A percentile compares a stretch with the other conserved stretches of the same genome.
These are phyloP conservation scores for Arthrinium phaeospermum DNA, from an alignment of 2,329 filamentous ascomycete species.

Conservation along the genomic window DNA sequence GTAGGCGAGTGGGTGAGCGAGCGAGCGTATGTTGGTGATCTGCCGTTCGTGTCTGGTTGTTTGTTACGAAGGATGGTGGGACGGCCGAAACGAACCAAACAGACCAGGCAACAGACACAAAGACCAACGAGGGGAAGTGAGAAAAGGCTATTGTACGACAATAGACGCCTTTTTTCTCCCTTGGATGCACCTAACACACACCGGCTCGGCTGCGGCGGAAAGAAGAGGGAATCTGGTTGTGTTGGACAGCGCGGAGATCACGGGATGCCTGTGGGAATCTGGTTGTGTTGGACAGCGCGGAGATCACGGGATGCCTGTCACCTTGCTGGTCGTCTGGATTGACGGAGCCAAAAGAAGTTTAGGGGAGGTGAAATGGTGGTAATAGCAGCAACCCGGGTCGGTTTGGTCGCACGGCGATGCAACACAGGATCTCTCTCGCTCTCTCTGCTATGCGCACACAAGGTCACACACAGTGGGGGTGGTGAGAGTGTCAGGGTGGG, in stretches of 20 bases:
- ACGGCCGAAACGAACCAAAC: background rate
- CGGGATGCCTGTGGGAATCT: conserved; percentile 7
- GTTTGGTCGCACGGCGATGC: background rate
- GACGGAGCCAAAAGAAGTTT: conserved; percentile 1
- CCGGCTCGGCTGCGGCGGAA: conserved; percentile 7
- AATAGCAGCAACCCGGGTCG: background rate
- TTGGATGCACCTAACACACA: no score
- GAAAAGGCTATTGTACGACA: background rate
- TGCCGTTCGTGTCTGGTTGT: background rate
- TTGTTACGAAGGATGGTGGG: conserved; percentile 4
- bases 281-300: conserved; percentile 4
- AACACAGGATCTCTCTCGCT: background rate
- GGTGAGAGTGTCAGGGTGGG: background rate
- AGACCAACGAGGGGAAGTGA: background rate
- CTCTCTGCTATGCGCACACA: background rate
- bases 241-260: conserved; percentile 6
- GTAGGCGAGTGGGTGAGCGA: background rate
- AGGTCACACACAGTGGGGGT: background rate
- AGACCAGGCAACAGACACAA: background rate
- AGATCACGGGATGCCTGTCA: conserved; percentile 8
- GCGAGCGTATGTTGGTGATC: background rate
- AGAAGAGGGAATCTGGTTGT: background rate
- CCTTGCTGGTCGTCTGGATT: background rate
- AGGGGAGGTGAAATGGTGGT: background rate
- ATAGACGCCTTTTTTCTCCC: background rate